phyloP scores from a whole-genome alignment of 2,329 filamentous ascomycete genomes.

The Hawksworthiomyces lignivorus region DNA sequence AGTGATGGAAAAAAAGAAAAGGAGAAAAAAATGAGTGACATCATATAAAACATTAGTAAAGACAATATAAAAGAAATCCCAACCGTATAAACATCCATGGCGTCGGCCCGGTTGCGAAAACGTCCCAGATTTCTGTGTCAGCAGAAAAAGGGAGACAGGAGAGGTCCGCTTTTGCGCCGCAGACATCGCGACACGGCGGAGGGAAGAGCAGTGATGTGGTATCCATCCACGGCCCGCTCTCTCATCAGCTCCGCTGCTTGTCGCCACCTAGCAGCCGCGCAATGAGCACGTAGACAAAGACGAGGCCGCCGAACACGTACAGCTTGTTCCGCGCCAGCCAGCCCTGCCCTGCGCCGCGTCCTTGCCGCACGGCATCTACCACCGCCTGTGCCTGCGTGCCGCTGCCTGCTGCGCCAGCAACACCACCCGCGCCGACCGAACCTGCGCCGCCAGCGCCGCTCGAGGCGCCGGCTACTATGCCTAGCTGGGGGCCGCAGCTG shows the following conservation, averaged over 20 bases:
- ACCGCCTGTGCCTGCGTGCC: slow-evolving; percentile 59
- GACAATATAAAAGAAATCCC: neutral
- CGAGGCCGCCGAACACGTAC: slow-evolving; percentile 57
- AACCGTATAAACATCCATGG: no score
- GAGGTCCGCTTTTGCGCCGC: no score
- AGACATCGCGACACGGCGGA: no score
- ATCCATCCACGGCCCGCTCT: neutral
- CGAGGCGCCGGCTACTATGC: slow-evolving; percentile 48
- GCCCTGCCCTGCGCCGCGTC: slow-evolving; percentile 70
- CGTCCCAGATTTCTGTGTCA: no score
- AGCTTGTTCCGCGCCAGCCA: slow-evolving; percentile 79
- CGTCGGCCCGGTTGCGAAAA: no score
- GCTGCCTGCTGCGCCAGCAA: slow-evolving; percentile 45
- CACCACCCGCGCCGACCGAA: slow-evolving; percentile 32
- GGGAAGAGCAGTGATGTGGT: no score
- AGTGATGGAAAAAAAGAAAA: no score
- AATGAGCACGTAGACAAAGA: slow-evolving; percentile 79
- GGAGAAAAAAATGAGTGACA: neutral
- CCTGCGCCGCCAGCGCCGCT: slow-evolving; percentile 23
- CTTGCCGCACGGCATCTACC: slow-evolving; percentile 69
- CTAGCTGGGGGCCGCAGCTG: slow-evolving; percentile 42
- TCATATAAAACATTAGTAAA: neutral
- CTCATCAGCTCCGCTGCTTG: neutral
- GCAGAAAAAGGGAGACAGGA: neutral
- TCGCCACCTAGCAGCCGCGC: slow-evolving; percentile 58